These are phyloP conservation scores for Aspergillus homomorphus DNA, from an alignment of 495 filamentous ascomycete genomes.

Conservation along the genomic window DNA sequence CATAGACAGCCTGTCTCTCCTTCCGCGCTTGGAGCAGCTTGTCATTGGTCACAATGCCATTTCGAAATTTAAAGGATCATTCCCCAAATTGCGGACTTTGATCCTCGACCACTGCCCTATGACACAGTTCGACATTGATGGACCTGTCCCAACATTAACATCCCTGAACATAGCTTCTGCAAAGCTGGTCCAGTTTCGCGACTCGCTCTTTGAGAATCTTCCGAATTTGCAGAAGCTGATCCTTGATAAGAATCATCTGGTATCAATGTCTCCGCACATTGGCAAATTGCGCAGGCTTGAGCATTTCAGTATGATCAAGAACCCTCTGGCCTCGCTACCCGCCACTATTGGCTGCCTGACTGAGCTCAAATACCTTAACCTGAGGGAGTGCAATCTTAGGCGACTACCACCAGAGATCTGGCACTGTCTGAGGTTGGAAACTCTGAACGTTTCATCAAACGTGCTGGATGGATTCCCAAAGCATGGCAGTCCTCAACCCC, in stretches of 20 bases:
- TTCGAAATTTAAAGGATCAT: constrained; percentile 80
- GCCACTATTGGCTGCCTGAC: constrained; percentile 78
- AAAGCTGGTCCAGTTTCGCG: constrained; percentile 80
- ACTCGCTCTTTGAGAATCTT: constrained; percentile 83
- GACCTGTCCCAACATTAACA: constrained; percentile 74
- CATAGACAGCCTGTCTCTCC: constrained; percentile 77
- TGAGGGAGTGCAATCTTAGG: constrained; percentile 88
- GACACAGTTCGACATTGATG: constrained; percentile 81
- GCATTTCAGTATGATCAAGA: constrained; percentile 89
- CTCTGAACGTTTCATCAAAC: constrained; percentile 93
- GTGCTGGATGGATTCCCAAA: constrained; percentile 87
- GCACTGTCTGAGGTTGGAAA: constrained; percentile 84
- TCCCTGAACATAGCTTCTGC: constrained; percentile 82
- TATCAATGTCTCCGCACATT: constrained; percentile 77
- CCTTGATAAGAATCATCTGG: constrained; percentile 93
- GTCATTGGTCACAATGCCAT: constrained; percentile 88
- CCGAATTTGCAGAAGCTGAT: constrained; percentile 80
- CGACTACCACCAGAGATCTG: constrained; percentile 87
- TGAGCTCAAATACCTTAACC: constrained; percentile 80
- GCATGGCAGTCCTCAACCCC: constrained; percentile 60
- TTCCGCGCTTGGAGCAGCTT: constrained; percentile 83
- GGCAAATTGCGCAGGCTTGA: constrained; percentile 81
- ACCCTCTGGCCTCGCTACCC: constrained; percentile 78
- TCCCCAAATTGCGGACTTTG: constrained; percentile 76
- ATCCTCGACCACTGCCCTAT: constrained; percentile 90